A percentile compares a stretch with the other conserved stretches of the same genome.
These are phyloP conservation scores for Trifolium dubium DNA, from an alignment of 306 rosid genomes.

Conservation along the genomic window DNA sequence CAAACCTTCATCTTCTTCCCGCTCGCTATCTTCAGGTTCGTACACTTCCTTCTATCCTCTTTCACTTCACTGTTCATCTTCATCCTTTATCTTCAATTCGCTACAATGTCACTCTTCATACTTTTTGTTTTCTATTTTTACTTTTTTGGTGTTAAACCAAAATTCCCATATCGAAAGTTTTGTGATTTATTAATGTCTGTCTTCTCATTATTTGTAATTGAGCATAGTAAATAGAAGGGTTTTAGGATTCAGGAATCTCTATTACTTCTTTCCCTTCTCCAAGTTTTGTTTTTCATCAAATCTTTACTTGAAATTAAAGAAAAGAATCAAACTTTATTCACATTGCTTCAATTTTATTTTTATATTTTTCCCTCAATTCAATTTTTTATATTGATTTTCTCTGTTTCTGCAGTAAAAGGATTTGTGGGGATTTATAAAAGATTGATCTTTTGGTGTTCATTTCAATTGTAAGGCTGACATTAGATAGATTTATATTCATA, in stretches of 20 bases:
- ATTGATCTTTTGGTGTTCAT: conserved; percentile 51
- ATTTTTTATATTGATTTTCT: conserved; percentile 19
- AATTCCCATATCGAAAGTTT: conserved; percentile 37
- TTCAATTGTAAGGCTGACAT: conserved; percentile 61
- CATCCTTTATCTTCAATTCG: neutral
- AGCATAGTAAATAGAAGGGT: neutral
- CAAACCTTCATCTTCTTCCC: conserved; percentile 50
- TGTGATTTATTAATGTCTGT: conserved; percentile 36
- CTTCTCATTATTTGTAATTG: neutral
- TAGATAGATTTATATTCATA: conserved; percentile 39
- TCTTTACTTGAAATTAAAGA: conserved; percentile 64
- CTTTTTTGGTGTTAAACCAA: conserved; percentile 1
- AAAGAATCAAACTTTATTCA: conserved; percentile 57
- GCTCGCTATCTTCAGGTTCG: conserved; percentile 40
- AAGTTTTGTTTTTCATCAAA: conserved; percentile 34
- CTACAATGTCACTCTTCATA: neutral
- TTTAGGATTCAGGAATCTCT: conserved; percentile 52
- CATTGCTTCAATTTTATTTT: neutral
- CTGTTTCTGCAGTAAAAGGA: conserved; percentile 40
- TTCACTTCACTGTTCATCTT: conserved; percentile 32
- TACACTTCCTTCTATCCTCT: conserved; percentile 38
- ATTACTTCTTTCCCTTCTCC: conserved; percentile 44
- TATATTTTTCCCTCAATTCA: neutral
- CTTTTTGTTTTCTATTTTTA: conserved; percentile 7
- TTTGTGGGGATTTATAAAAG: conserved; percentile 39